These are phyloP conservation scores for Aureobasidium lini DNA, from an alignment of 2,329 filamentous ascomycete genomes.

Conservation along the genomic window DNA sequence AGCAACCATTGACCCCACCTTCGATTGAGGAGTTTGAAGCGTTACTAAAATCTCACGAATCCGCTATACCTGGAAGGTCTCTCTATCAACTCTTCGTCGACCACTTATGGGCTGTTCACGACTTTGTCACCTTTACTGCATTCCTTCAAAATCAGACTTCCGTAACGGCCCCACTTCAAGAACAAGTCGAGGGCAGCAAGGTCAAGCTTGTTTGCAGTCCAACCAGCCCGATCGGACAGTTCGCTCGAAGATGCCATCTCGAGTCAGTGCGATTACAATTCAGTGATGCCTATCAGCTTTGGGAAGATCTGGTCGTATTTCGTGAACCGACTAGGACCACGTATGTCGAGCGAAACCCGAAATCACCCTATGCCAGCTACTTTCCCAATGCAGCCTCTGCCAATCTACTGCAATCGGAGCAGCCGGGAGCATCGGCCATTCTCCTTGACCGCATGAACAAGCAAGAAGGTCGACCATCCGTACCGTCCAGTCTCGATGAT, in stretches of 20 bases:
- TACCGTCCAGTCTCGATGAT: conserved; percentile 64
- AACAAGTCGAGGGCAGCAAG: conserved; percentile 46
- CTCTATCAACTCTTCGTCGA: conserved; percentile 82
- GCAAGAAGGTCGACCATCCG: conserved; percentile 20
- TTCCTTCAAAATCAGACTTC: conserved; percentile 11
- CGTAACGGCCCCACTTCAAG: conserved; percentile 31
- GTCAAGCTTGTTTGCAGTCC: conserved; percentile 51
- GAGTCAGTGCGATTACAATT: conserved; percentile 79
- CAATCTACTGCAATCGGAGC: conserved; percentile 31
- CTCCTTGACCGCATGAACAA: conserved; percentile 16
- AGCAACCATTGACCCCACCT: conserved; percentile 30
- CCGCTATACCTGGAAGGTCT: conserved; percentile 62
- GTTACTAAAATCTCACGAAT: conserved; percentile 32
- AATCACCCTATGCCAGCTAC: conserved; percentile 19
- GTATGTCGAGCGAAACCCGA: conserved; percentile 50
- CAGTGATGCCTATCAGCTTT: conserved; percentile 67
- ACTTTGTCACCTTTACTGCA: conserved; percentile 12
- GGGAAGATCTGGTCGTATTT: conserved; percentile 76
- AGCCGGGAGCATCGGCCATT: conserved; percentile 20
- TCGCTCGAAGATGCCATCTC: conserved; percentile 66
- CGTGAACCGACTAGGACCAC: conserved; percentile 62
- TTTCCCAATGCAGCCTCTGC: conserved; percentile 2
- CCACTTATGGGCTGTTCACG: conserved; percentile 68
- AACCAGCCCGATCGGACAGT: conserved; percentile 70
- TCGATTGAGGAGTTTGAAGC: conserved; percentile 26